Percentiles rank a stretch among this genome's conserved stretches.
Conservation (phyloP, 75 land plant species). For the Cunninghamia lanceolata region DNA sequence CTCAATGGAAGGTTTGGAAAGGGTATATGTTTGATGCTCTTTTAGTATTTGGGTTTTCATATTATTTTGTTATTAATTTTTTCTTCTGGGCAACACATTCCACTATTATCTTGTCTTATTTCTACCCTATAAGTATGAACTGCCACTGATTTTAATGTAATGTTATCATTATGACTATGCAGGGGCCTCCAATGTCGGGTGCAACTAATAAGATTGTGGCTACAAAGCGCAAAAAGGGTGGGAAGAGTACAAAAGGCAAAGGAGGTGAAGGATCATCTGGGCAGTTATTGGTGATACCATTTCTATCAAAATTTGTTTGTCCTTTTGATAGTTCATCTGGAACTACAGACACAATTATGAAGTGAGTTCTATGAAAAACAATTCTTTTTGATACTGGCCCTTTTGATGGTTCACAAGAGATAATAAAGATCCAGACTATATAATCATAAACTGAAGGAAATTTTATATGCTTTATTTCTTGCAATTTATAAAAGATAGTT, state of each 20-base stretch:
- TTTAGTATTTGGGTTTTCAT: conserved; percentile 1
- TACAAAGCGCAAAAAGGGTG: conserved; percentile 75
- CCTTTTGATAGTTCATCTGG: conserved; percentile 47
- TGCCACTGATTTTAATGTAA: not conserved
- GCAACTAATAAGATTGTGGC: conserved; percentile 28
- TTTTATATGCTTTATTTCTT: not conserved
- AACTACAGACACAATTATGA: conserved; percentile 22
- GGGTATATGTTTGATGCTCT: not conserved
- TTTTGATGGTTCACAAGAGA: not conserved
- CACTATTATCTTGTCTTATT: not conserved
- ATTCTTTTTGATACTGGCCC: not conserved
- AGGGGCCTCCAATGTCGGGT: conserved; percentile 72
- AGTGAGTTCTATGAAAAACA: conserved; percentile 25
- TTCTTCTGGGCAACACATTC: not conserved
- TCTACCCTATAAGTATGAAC: not conserved
- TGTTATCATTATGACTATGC: conserved; percentile 1
- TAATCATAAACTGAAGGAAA: not conserved
- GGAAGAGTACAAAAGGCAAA: conserved; percentile 41
- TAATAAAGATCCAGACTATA: not conserved
- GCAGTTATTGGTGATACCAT: conserved; percentile 79
- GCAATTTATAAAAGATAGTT: not conserved
- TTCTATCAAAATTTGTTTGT: conserved; percentile 65
- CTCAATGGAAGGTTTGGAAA: not conserved
- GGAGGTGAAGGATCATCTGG: conserved; percentile 54
- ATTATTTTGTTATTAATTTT: not conserved